Conservation (phyloP, 108 stramenopile genomes). For the Asterionellopsis glacialis region DNA sequence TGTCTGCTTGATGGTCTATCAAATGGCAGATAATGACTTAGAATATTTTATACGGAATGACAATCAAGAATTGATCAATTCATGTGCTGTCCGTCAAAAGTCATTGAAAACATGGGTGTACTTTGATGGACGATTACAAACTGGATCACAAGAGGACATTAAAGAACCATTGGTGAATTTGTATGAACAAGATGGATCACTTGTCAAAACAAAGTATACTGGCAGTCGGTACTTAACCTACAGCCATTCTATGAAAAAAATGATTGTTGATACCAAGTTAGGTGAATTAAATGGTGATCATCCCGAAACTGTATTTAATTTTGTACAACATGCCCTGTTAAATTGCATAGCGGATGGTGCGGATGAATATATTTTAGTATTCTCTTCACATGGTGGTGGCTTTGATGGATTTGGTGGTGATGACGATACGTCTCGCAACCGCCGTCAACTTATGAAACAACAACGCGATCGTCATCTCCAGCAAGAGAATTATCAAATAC, state of each 20-base stretch:
- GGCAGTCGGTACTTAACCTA: slow-evolving; percentile 6
- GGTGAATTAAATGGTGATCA: slow-evolving; percentile 7
- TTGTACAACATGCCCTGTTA: slow-evolving; percentile 6
- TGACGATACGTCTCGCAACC: slow-evolving; percentile 2
- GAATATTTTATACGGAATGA: slow-evolving; percentile 30
- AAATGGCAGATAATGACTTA: slow-evolving; percentile 30
- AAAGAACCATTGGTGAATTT: no score
- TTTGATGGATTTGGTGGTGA: slow-evolving; percentile 30
- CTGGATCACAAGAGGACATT: no score
- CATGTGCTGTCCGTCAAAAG: slow-evolving; percentile 2
- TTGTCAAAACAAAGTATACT: not conserved
- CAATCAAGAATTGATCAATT: slow-evolving; percentile 14
- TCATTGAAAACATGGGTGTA: slow-evolving; percentile 14
- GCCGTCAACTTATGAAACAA: no score
- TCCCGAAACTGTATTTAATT: slow-evolving; percentile 1
- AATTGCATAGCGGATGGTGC: slow-evolving; percentile 5
- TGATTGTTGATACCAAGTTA: slow-evolving; percentile 5
- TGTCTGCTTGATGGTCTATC: slow-evolving; percentile 23
- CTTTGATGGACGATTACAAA: no score
- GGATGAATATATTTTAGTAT: not conserved
- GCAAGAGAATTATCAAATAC: not conserved
- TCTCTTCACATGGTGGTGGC: slow-evolving; percentile 21
- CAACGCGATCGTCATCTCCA: not conserved
- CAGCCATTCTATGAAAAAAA: slow-evolving; percentile 12
- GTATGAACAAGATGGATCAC: slow-evolving; percentile 5